A percentile compares a stretch with the other conserved stretches of the same genome.
Conservation (phyloP, 2,329 filamentous ascomycete genomes). For the Claviceps sp. region DNA sequence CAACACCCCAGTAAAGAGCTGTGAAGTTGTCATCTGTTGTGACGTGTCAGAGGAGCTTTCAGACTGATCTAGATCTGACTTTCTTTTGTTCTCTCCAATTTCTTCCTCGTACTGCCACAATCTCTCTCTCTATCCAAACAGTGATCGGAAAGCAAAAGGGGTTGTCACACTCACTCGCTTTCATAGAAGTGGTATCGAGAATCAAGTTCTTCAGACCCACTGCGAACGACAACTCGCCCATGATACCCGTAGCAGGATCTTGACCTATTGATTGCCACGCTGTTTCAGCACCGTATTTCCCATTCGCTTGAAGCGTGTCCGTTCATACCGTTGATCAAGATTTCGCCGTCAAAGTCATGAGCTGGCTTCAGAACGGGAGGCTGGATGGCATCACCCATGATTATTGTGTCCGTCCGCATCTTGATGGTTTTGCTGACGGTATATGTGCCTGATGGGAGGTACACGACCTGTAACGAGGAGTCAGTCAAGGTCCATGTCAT, state of each 20-base stretch:
- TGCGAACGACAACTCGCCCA: conserved; percentile 27
- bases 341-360: conserved; percentile 20
- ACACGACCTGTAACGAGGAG: conserved; percentile 19
- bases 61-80: background rate
- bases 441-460: conserved; percentile 30
- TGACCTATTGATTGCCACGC: conserved; percentile 7
- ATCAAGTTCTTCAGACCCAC: conserved; percentile 30
- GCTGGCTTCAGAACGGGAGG: conserved; percentile 29
- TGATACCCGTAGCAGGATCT: conserved; percentile 19
- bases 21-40: conserved; percentile 19
- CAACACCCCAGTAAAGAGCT: conserved; percentile 31
- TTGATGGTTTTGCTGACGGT: conserved; percentile 23
- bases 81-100: background rate
- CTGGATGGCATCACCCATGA: conserved; percentile 32
- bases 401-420: conserved; percentile 30
- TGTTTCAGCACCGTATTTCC: background rate
- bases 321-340: conserved; percentile 19
- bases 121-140: too few species aligned
- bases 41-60: background rate
- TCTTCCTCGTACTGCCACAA: background rate
- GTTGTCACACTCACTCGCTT: conserved; percentile 12
- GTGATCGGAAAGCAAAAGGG: background rate
- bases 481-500: background rate
- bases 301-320: too few species aligned
- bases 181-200: conserved; percentile 26